phyloP scores from a whole-genome alignment of 1,284 basidiomycete genomes.

The Cryptococcus hybrid region DNA sequence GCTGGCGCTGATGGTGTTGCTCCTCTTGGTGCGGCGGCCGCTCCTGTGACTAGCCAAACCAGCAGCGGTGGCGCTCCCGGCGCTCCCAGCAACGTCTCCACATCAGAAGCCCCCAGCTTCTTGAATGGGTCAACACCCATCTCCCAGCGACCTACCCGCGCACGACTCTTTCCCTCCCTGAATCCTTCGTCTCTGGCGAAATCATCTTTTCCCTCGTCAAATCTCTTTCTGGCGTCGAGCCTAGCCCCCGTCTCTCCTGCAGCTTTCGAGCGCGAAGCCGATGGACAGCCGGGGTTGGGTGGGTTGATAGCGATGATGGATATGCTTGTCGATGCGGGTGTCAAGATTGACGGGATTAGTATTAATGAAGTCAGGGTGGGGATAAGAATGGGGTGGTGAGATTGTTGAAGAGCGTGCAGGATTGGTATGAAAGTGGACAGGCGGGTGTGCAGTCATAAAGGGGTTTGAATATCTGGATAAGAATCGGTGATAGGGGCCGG shows the following conservation, averaged over 20 bases:
- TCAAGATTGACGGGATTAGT: slow-evolving; percentile 81
- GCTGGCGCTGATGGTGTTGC: too few species aligned
- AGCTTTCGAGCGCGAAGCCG: slow-evolving; percentile 38
- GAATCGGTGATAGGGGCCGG: too few species aligned
- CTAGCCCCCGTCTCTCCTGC: slow-evolving; percentile 36
- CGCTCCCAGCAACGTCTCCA: neutral
- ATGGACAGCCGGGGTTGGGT: slow-evolving; percentile 58
- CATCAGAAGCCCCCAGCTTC: slow-evolving; percentile 54
- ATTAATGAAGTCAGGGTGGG: slow-evolving; percentile 82
- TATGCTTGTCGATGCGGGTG: slow-evolving; percentile 80
- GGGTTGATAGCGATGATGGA: slow-evolving; percentile 85
- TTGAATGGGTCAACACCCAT: slow-evolving; percentile 83
- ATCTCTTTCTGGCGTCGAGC: slow-evolving; percentile 40
- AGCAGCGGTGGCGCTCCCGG: too few species aligned
- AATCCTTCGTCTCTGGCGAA: slow-evolving; percentile 51
- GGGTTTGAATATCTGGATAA: too few species aligned
- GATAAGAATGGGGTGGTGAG: slow-evolving; percentile 74
- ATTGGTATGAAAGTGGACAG: slow-evolving; percentile 18
- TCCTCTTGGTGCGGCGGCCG: too few species aligned
- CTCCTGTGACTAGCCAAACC: too few species aligned
- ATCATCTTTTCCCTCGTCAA: slow-evolving; percentile 51
- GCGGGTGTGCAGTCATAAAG: neutral
- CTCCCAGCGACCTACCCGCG: slow-evolving; percentile 65
- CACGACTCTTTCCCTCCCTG: slow-evolving; percentile 55
- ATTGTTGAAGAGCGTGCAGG: slow-evolving; percentile 64